Evolutionary conservation across 2,329 filamentous ascomycete species (phyloP).

Genomic region (Tolypocladium tundrense): DNA sequence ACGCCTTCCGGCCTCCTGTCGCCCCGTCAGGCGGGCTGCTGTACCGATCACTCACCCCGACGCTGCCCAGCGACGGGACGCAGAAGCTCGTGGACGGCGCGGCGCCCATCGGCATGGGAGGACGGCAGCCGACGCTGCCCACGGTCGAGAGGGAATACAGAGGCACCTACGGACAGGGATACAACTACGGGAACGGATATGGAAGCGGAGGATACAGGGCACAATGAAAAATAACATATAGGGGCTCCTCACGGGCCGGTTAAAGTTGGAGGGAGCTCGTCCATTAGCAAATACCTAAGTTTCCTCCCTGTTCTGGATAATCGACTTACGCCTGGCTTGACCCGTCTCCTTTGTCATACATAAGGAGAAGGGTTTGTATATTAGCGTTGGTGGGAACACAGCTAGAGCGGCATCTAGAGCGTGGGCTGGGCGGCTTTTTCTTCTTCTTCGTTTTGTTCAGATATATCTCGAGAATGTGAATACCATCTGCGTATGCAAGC

Average conservation of each 20-base stretch:
- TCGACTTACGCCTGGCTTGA: not conserved
- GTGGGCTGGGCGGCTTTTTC: not conserved
- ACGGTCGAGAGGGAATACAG: constrained; percentile 2
- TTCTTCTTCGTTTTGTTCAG: not conserved
- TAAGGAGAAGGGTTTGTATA: not conserved
- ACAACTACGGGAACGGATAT: constrained; percentile 7
- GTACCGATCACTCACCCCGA: constrained; percentile 28
- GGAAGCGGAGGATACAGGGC: constrained; percentile 11
- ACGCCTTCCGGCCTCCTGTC: constrained; percentile 10
- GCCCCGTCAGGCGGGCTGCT: constrained; percentile 15
- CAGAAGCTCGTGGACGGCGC: constrained; percentile 28
- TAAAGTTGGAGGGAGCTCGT: not conserved
- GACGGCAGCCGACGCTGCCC: constrained; percentile 6
- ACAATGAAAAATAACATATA: not conserved
- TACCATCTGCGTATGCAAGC: not conserved
- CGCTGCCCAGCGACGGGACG: constrained; percentile 20
- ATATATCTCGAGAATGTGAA: not conserved
- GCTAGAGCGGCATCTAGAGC: not conserved
- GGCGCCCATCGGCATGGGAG: constrained; percentile 25
- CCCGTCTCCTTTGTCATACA: not conserved
- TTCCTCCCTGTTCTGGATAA: not conserved
- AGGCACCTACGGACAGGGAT: constrained; percentile 7
- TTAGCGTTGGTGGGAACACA: not conserved
- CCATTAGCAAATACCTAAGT: constrained; percentile 1
- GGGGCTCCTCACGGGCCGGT: not conserved